Evolutionary conservation across 1,284 basidiomycete species (phyloP), one percentile per base, ranked within the genome.

Genomic region (Boletus smithii): DNA sequence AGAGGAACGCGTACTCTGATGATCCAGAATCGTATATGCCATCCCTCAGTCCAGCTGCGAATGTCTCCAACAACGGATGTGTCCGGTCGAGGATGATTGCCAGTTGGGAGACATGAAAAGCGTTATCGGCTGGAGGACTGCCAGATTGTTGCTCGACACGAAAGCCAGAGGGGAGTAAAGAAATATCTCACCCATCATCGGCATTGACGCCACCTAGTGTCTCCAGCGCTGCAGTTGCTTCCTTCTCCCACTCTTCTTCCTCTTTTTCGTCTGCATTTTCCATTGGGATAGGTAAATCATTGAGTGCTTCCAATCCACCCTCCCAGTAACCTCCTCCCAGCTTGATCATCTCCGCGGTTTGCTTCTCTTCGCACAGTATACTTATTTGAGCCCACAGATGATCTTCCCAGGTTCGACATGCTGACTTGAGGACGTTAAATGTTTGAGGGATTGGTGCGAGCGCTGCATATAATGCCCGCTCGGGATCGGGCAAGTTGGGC

Each of bases 341-440:
- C 30, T 69, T 69, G 4, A 69, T 59, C 57, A 88, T 74, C 59
- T 85, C 83, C 16, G 71, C 72, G 32, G 79, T 82, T 56, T 88
- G 76, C 49, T 84, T 83, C 52, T 90, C 83, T 66, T 98, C 94
- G 56, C 92, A 88, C 26, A 92, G 74, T 37, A 93, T 76, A 58
- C 86, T 87, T 48, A 95, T 75, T 56, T 92, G 85, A 1, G 91
- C 91, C 97, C 95, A 99, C 0, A 98, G 75, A 55, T 93, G 83
- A 62, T 99, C 95, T 63, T 95, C 88, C 94, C 95, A 99, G 22
- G 85, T 88, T 29, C 84, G 72, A 61, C 92, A 95, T 4, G 89
- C 85, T 0, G 84, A 77, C 58, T 80, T 80, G 9, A 98, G 83
- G 7, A 92, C 76, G 6, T 73, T 74, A 0, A 90, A 80, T 5